A percentile compares a stretch with the other conserved stretches of the same genome.
Conservation (phyloP, 2,329 filamentous ascomycete genomes). For the Xylariales sp. region DNA sequence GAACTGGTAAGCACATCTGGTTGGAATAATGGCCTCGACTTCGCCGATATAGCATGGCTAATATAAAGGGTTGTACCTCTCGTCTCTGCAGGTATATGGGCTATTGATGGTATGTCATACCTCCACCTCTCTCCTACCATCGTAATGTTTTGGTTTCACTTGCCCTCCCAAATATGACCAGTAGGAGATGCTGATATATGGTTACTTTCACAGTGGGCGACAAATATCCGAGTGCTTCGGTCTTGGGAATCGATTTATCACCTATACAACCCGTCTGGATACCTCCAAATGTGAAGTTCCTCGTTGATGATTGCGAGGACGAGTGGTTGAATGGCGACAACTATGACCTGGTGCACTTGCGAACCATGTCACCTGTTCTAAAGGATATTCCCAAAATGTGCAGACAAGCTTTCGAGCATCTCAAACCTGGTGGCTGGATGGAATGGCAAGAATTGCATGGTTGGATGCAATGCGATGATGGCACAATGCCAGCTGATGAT, state of each 20-base stretch:
- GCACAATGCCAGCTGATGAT: conserved; percentile 36
- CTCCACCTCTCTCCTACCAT: conserved; percentile 39
- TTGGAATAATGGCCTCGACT: no score
- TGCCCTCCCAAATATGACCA: neutral
- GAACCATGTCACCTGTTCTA: conserved; percentile 44
- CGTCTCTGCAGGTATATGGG: conserved; percentile 6
- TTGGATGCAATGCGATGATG: conserved; percentile 34
- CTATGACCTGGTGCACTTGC: conserved; percentile 54
- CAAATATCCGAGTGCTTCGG: conserved; percentile 20
- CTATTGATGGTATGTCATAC: conserved; percentile 26
- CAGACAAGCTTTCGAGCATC: conserved; percentile 28
- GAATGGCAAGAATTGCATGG: conserved; percentile 44
- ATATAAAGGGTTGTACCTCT: no score
- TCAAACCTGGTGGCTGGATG: conserved; percentile 45
- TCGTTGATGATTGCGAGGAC: conserved; percentile 40
- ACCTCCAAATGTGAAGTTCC: conserved; percentile 30
- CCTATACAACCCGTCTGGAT: conserved; percentile 44
- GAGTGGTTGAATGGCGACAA: conserved; percentile 49
- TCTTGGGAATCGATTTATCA: conserved; percentile 27
- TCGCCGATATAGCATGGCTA: no score
- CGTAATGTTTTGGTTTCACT: conserved; percentile 18
- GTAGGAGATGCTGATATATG: no score
- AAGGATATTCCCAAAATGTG: conserved; percentile 46
- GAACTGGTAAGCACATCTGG: conserved; percentile 35
- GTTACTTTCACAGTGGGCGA: conserved; percentile 7